Percentiles rank a stretch among this genome's conserved stretches.
phyloP scores from a whole-genome alignment of 2,329 filamentous ascomycete species.

The Colletotrichum caudatum region DNA sequence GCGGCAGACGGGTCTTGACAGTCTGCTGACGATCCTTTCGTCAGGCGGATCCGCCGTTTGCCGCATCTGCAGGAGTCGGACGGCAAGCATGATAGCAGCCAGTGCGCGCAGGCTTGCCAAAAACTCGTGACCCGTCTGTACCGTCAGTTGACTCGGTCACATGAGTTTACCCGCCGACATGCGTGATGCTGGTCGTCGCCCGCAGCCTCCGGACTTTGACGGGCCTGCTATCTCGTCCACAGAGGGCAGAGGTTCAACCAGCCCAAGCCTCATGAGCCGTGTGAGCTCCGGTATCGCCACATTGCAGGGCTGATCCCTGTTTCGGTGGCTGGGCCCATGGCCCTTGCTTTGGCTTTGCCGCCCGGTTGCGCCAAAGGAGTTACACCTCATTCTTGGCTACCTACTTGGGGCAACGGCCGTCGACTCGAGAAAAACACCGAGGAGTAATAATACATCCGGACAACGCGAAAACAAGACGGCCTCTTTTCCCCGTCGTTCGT shows the following conservation, averaged over 20 bases:
- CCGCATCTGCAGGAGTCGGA: constrained; percentile 19
- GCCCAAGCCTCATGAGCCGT: constrained; percentile 25
- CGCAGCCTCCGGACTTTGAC: background rate
- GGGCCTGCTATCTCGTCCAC: background rate
- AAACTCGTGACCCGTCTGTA: constrained; percentile 25
- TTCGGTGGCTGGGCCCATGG: constrained; percentile 21
- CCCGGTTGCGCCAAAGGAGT: constrained; percentile 28
- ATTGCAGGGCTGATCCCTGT: constrained; percentile 29
- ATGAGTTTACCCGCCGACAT: constrained; percentile 6
- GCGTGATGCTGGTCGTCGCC: background rate
- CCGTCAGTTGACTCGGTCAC: constrained; percentile 36
- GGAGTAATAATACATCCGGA: background rate
- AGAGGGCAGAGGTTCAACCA: constrained; percentile 3
- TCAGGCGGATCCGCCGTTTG: constrained; percentile 30
- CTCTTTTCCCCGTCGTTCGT: constrained; percentile 10
- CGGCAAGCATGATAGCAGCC: constrained; percentile 21
- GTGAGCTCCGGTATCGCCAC: constrained; percentile 29
- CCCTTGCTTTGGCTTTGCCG: constrained; percentile 26
- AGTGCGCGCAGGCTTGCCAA: constrained; percentile 15
- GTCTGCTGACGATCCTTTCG: constrained; percentile 30
- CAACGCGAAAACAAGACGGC: constrained; percentile 1
- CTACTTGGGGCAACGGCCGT: background rate
- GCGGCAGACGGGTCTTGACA: constrained; percentile 21
- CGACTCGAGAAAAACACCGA: constrained; percentile 6
- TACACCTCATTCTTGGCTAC: constrained; percentile 4